Percentiles rank a stretch among this genome's conserved stretches.
phyloP scores from a whole-genome alignment of 2,329 filamentous ascomycete species.

The Fusarium sp. region DNA sequence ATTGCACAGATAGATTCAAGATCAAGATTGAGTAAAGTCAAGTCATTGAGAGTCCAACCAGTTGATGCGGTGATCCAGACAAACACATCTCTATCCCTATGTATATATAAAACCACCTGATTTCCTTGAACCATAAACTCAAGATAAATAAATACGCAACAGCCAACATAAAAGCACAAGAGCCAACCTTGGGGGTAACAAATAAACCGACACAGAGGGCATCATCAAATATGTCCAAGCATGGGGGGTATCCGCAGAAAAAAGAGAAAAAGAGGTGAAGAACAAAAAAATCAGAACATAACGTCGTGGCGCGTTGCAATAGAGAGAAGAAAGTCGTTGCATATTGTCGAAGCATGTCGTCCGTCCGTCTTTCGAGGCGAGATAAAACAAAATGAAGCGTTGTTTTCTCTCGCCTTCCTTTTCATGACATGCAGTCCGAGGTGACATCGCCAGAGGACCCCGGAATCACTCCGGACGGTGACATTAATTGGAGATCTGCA shows the following conservation, averaged over 20 bases:
- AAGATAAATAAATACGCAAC: background rate
- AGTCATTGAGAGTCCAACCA: conserved; percentile 9
- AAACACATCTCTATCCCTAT: conserved; percentile 25
- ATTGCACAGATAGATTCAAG: background rate
- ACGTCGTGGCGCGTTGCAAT: conserved; percentile 28
- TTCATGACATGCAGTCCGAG: conserved; percentile 1
- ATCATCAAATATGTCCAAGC: conserved; percentile 34
- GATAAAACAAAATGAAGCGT: background rate
- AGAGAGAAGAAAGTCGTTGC: conserved; percentile 24
- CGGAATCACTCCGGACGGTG: background rate
- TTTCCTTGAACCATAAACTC: conserved; percentile 2
- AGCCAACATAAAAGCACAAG: conserved; percentile 1
- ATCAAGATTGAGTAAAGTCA: background rate
- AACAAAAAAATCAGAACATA: conserved; percentile 32
- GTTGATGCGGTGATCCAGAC: background rate
- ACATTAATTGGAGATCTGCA: conserved; percentile 21
- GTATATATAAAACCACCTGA: conserved; percentile 6
- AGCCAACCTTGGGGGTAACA: conserved; percentile 29
- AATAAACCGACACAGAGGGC: conserved; percentile 19
- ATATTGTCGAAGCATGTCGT: conserved; percentile 24
- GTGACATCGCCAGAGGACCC: background rate
- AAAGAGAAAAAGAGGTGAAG: conserved; percentile 11
- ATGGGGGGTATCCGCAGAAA: conserved; percentile 42
- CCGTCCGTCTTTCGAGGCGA: conserved; percentile 2
- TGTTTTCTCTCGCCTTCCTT: background rate